Percentiles rank a stretch among this genome's conserved stretches.
phyloP scores from a whole-genome alignment of 148 eudicot genomes.

The Vaccinium corymbosum region DNA sequence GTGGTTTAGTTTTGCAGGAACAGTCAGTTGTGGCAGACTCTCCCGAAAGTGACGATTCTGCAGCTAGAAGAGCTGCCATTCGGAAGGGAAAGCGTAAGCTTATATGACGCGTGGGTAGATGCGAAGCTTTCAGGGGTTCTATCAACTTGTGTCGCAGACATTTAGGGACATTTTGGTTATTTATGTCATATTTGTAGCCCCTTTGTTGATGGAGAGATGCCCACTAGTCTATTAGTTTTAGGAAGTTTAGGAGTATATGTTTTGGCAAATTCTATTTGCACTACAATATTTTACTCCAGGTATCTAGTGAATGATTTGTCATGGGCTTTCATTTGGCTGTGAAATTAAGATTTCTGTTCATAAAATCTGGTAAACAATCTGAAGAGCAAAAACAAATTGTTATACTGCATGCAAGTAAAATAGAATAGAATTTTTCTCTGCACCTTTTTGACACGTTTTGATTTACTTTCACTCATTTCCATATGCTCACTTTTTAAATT shows the following conservation, averaged over 20 bases:
- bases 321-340: neutral
- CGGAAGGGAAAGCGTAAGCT: slow-evolving; percentile 55
- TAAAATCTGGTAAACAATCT: neutral
- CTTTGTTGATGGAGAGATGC: neutral
- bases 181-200: neutral
- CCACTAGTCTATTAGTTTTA: neutral
- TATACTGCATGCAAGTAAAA: no score
- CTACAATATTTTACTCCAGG: neutral
- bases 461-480: no score
- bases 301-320: neutral
- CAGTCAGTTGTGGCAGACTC: slow-evolving; percentile 65
- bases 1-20: slow-evolving; percentile 80
- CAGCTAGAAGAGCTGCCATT: slow-evolving; percentile 38
- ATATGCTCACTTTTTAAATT: no score
- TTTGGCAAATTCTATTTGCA: neutral
- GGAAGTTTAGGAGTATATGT: neutral
- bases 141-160: neutral
- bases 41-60: slow-evolving; percentile 45
- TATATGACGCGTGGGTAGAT: slow-evolving; percentile 2
- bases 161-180: neutral
- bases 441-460: no score
- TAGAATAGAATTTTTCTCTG: no score
- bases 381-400: neutral
- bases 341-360: neutral
- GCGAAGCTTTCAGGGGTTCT: neutral